Base-by-base conservation (phyloP, 495 filamentous ascomycete genomes). In the Podospora comata region DNA sequence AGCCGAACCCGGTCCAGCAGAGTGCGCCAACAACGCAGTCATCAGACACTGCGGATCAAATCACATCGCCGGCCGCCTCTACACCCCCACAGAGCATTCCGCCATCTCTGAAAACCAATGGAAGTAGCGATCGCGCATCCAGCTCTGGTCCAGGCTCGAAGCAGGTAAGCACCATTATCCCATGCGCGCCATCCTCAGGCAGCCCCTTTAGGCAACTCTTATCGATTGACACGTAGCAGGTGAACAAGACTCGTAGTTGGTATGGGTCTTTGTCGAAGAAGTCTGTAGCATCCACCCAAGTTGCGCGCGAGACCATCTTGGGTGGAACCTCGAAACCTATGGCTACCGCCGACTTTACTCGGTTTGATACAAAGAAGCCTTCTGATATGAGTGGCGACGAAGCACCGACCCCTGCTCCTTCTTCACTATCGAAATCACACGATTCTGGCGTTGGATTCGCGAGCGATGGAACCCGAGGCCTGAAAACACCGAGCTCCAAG, bases 251-350 rank as follows among this genome's bases (percentile, higher is more conserved):
- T 11, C 81, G 80, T 44, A 85, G 85, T 61, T 94, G 86, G 87
- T 87, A 87, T 63, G 85, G 85, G 39, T 87, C 85, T n/a, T 88
- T 89, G 89, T 87, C 90, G 27, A 83, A 84, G 74, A 94, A 94
- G 76, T 89, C 91, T 28, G 81, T 84, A 53, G 85, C 91, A 60
- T 88, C 91, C 64, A 92, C 88, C 61, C 85, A 91, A 78, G 85
- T 92, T 76, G 90, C 89, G 66, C 88, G 88, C 75, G 90, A 94
- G 80, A 91, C 88, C 64, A 91, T 93, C 44, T 84, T 89, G 65
- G 90, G 85, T 70, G 80, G 79, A 65, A 83, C 81, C 11, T 68
- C 79, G 56, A 77, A 77, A 63, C 76, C 81, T 2, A 75, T 66
- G 18, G 69, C 72, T 7, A 66, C 77, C 4, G 77, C 80, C 5